Conservation (phyloP, 306 rosid genomes). For the Alnus glutinosa region DNA sequence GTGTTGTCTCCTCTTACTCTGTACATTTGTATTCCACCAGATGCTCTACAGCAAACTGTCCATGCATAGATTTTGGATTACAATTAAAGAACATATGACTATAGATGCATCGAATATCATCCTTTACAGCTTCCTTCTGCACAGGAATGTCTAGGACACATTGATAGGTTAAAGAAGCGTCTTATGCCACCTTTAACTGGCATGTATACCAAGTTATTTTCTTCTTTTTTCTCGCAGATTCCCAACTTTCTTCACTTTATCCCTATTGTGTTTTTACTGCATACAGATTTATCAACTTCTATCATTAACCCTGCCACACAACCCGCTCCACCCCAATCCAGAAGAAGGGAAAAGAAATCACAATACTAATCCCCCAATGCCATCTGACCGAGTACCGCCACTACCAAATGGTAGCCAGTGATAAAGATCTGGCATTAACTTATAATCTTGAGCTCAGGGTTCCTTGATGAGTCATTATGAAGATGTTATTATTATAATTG, state of each 20-base stretch:
- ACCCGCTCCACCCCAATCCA: neutral
- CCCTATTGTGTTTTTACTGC: neutral
- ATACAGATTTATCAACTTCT: neutral
- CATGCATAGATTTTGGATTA: neutral
- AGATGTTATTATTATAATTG: neutral
- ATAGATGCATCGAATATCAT: neutral
- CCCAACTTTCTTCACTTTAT: neutral
- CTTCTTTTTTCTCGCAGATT: neutral
- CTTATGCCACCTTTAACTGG: no score
- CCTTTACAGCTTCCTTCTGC: neutral
- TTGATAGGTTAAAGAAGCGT: no score
- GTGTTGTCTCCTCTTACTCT: neutral
- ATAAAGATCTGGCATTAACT: neutral
- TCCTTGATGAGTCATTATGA: neutral
- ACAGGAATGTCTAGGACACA: no score
- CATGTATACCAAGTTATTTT: no score
- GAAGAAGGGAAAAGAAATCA: neutral
- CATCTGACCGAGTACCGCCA: neutral
- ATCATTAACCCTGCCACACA: neutral
- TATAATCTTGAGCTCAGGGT: neutral
- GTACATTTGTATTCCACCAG: neutral
- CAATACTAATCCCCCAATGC: neutral
- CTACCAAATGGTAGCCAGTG: neutral
- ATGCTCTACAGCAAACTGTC: neutral
- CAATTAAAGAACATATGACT: neutral